Evolutionary conservation across 192 early-diverging fungal genomes (phyloP), one percentile per base, ranked within the genome.

Genomic region (Backusella parvicylindrica): DNA sequence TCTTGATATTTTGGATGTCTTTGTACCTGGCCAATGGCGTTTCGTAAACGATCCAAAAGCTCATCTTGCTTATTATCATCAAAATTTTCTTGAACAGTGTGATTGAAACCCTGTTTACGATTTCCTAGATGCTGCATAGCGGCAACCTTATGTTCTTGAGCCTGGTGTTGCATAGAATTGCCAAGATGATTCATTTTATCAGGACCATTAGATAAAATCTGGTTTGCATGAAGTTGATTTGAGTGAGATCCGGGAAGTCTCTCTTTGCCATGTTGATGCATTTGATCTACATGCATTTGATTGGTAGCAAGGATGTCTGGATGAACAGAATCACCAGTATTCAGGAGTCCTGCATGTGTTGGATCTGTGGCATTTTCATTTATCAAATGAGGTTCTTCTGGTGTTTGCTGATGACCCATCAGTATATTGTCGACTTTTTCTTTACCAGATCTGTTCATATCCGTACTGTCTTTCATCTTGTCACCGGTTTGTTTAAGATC

Each of bases 1-100:
- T 68, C 30, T 60, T 85, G 84, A 38, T 85, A 85, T 37, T 83
- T 68, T 30, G 79, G 70, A 0, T 85, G 71, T 26, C 60, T 65
- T 37, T 85, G 84, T 23, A 85, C 77, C 76, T 85, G 79, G 0
- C 65, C 64, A 3, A 85, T 7, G 16, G 76, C 68, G 1, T 12
- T 16, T 40, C 79, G 81, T 28, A 85, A 75, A 36, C 82, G 75
- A 53, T 79, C 71, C 15, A 83, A 71, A 3, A 85, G 35, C 2
- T 28, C 77, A 18, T 64, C n/a, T n/a, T 75, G 78, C 38, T 60
- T 78, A 33, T 85, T 81, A 13, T 41, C 21, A 4, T 82, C 71
- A 63, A 85, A 40, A 16, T 75, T 79, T 21, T 72, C 41, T 30
- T 75, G 56, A 3, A 74, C 72, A 47, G 75, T 83, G 26, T 60